Base-by-base conservation (phyloP, 2,329 filamentous ascomycete genomes). In the Spiromastix sp. region DNA sequence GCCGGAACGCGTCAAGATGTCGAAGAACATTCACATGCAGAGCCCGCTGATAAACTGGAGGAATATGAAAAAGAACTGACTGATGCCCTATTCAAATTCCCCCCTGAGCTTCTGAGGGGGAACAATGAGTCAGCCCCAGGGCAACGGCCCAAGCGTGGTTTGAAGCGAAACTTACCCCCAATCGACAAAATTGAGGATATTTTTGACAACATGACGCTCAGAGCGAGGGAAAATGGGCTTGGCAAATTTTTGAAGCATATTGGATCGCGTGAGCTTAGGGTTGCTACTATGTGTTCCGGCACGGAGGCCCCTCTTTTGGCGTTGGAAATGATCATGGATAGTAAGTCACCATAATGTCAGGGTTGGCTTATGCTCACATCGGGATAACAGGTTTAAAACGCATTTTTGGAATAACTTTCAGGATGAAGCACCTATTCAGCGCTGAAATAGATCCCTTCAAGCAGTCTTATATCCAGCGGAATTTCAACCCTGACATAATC, bases 261-360 rank as follows among this genome's bases (percentile, higher is more conserved):
- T 1, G 47, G 54, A 6, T 49, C 49, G 2, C 50, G 60, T 5
- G 49, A 60, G 4, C 45, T 81, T 17, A 58, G 67, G 6, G 62
- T 86, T 17, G 81, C 70, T 0, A 89, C 83, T 0, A 74, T 86
- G 63, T 87, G 81, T 51, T 86, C 81, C 1, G 83, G 83, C 0
- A 87, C 83, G 0, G 83, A 89, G 45, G 75, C 76, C 4, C 83
- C 83, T 0, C 58, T 89, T 2, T 63, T 86, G 1, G 77, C 78
- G 0, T 50, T 85, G 10, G 60, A 74, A 10, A 61, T 78, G 52
- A 57, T 85, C 30, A 54, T 59, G 25, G 60, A 71, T 11, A 59
- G 68, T 56, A 51, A 53, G 48, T 50, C 11, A 28, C 13, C 6
- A 17, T 26, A 17, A 15, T 20, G 4, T 27, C 4, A 25, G 30